Percentiles rank a stretch among this genome's conserved stretches.
Conservation (phyloP, 2,329 filamentous ascomycete genomes). For the Fusarium musae region DNA sequence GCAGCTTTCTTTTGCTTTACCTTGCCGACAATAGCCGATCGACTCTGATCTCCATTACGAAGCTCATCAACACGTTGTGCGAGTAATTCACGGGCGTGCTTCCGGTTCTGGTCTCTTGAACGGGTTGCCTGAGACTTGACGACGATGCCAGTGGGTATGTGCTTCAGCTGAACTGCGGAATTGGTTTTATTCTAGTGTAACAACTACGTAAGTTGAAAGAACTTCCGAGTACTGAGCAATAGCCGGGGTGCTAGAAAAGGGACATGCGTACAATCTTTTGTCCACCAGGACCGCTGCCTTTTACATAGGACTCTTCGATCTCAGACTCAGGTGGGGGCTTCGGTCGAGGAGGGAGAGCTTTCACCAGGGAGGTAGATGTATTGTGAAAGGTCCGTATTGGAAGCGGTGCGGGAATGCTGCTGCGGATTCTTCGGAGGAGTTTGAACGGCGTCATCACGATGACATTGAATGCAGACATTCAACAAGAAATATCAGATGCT, state of each 20-base stretch:
- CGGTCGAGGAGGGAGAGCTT: slow-evolving; percentile 78
- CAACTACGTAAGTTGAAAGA: slow-evolving; percentile 3
- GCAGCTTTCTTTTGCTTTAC: slow-evolving; percentile 75
- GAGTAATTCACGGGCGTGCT: slow-evolving; percentile 81
- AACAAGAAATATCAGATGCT: background rate
- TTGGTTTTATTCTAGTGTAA: slow-evolving; percentile 88
- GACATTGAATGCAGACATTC: background rate
- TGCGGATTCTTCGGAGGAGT: slow-evolving; percentile 18
- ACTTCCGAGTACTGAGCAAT: background rate
- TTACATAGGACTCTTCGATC: slow-evolving; percentile 86
- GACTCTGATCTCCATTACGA: slow-evolving; percentile 75
- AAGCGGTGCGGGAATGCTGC: background rate
- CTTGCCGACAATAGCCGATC: slow-evolving; percentile 72
- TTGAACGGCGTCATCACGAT: slow-evolving; percentile 11
- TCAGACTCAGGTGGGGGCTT: slow-evolving; percentile 79
- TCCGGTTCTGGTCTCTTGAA: slow-evolving; percentile 86
- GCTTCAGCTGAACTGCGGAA: slow-evolving; percentile 92
- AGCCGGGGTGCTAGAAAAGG: background rate
- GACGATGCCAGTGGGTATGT: slow-evolving; percentile 89
- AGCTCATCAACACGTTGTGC: slow-evolving; percentile 79
- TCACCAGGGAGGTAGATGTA: slow-evolving; percentile 50
- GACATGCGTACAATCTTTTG: slow-evolving; percentile 81
- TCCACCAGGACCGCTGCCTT: slow-evolving; percentile 90
- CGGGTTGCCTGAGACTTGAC: slow-evolving; percentile 95
- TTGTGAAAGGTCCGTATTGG: slow-evolving; percentile 46